These are phyloP conservation scores for Aspergillus fumigatus DNA, from an alignment of 2,329 filamentous ascomycete species.

Conservation along the genomic window DNA sequence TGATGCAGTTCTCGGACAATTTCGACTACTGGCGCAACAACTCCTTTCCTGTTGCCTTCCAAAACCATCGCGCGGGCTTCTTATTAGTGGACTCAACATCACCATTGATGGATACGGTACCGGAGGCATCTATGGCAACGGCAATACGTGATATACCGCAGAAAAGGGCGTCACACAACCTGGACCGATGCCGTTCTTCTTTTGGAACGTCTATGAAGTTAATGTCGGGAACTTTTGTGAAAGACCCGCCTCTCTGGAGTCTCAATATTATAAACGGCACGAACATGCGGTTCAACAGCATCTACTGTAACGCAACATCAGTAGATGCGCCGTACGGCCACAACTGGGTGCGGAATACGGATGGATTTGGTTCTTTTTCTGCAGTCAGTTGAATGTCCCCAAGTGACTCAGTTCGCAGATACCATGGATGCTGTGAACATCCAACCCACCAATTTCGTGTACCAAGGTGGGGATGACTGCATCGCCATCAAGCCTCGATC, in stretches of 20 bases:
- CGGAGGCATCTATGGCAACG: conserved; percentile 53
- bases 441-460: conserved; percentile 47
- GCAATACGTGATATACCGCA: conserved; percentile 51
- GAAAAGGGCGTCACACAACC: conserved; percentile 45
- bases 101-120: conserved; percentile 49
- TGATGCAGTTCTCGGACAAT: conserved; percentile 44
- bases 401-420: conserved; percentile 24
- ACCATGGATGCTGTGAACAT: conserved; percentile 54
- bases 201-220: conserved; percentile 56
- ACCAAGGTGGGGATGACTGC: conserved; percentile 59
- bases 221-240: conserved; percentile 40
- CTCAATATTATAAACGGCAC: conserved; percentile 57
- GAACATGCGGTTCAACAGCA: conserved; percentile 49
- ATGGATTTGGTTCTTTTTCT: conserved; percentile 43
- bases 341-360: conserved; percentile 57
- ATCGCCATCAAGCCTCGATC: conserved; percentile 60
- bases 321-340: conserved; percentile 46
- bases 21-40: conserved; percentile 53
- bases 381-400: background rate
- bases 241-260: conserved; percentile 38
- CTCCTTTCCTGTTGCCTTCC: conserved; percentile 50
- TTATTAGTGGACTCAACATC: conserved; percentile 49
- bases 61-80: conserved; percentile 54
- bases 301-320: conserved; percentile 49
- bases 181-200: conserved; percentile 56